Conservation (phyloP, 78 protist species). For the Neovahlkampfia damariscottae region DNA sequence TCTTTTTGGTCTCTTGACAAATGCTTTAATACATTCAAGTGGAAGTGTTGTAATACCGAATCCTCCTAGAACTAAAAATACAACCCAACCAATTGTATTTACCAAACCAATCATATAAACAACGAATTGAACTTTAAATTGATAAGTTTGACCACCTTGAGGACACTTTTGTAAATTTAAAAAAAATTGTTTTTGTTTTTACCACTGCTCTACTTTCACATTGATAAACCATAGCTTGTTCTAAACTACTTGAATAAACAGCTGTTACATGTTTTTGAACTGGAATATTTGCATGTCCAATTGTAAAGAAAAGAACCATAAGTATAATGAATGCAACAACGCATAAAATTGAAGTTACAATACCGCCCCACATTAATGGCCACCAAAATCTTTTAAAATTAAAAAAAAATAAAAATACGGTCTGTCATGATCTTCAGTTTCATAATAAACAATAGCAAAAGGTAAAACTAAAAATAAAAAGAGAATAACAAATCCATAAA, state of each 20-base stretch:
- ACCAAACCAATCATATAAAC: neutral
- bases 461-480: slow-evolving; percentile 60
- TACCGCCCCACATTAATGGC: too few relatives aligned
- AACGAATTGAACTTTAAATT: too few relatives aligned
- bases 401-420: too few relatives aligned
- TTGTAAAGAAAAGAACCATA: neutral
- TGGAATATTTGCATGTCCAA: neutral
- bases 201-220: too few relatives aligned
- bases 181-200: too few relatives aligned
- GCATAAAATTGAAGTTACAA: too few relatives aligned
- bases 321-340: neutral
- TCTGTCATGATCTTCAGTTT: slow-evolving; percentile 61
- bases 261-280: too few relatives aligned
- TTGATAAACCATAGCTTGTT: too few relatives aligned
- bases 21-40: neutral
- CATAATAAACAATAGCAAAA: slow-evolving; percentile 68
- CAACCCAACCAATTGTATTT: neutral
- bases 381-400: too few relatives aligned
- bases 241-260: too few relatives aligned
- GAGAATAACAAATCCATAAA: neutral
- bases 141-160: too few relatives aligned
- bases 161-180: too few relatives aligned
- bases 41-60: neutral
- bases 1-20: neutral
- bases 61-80: neutral